A percentile compares a stretch with the other conserved stretches of the same genome.
These are phyloP conservation scores for Glomus cerebriforme DNA, from an alignment of 192 early-diverging fungal genomes.

Conservation along the genomic window DNA sequence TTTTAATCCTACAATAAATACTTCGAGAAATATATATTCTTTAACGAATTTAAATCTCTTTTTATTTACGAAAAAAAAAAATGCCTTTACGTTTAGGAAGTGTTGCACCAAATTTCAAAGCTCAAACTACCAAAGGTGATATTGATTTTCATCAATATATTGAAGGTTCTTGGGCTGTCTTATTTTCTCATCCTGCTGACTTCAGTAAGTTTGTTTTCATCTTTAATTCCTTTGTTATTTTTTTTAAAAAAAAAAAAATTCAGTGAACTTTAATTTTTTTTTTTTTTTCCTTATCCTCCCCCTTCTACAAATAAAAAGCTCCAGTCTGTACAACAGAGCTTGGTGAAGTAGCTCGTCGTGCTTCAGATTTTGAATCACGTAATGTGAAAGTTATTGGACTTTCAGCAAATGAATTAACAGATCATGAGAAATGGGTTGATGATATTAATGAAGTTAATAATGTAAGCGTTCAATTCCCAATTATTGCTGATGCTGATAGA, in stretches of 20 bases:
- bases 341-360: conserved; percentile 84
- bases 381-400: conserved; percentile 92
- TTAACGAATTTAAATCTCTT: not conserved
- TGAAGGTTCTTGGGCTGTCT: conserved; percentile 83
- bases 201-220: conserved; percentile 64
- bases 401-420: conserved; percentile 82
- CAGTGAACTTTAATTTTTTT: conserved; percentile 46
- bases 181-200: conserved; percentile 99
- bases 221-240: not conserved
- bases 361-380: conserved; percentile 75
- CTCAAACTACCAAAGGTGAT: conserved; percentile 84
- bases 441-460: conserved; percentile 93
- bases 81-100: conserved; percentile 45
- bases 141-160: conserved; percentile 93
- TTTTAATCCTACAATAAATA: not conserved
- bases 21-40: not conserved
- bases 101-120: conserved; percentile 68
- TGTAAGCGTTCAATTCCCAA: conserved; percentile 80
- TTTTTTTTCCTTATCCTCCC: not conserved
- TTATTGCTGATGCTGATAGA: conserved; percentile 91
- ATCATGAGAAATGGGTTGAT: conserved; percentile 85
- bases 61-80: conserved; percentile 6
- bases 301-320: conserved; percentile 40
- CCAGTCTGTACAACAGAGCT: conserved; percentile 98
- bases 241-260: conserved; percentile 53